A percentile compares a stretch with the other conserved stretches of the same genome.
Conservation (phyloP, 495 filamentous ascomycete species). For the Podospora pseudoanserina region DNA sequence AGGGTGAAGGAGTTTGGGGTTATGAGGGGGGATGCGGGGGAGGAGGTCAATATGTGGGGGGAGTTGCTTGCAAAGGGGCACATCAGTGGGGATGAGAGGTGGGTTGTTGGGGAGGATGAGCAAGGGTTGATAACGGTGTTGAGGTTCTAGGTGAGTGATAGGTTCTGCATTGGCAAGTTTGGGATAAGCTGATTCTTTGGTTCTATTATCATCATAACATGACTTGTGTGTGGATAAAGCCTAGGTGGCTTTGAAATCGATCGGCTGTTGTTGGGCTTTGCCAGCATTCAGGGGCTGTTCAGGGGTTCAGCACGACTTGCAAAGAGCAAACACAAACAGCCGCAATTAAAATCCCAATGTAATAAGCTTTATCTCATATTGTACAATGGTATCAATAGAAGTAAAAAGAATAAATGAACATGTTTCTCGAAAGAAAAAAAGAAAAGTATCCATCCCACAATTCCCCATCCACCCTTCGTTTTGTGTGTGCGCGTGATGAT, state of each 20-base stretch:
- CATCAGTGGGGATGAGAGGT: constrained; percentile 60
- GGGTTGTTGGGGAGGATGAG: constrained; percentile 58
- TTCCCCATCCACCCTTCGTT: background rate
- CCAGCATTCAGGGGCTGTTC: background rate
- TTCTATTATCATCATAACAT: no score
- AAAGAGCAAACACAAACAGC: no score
- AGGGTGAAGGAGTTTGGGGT: constrained; percentile 6
- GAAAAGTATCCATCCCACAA: background rate
- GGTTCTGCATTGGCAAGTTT: background rate
- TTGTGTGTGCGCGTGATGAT: background rate
- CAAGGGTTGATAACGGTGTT: constrained; percentile 52
- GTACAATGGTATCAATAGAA: background rate
- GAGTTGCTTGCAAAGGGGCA: constrained; percentile 53
- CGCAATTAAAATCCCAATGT: background rate
- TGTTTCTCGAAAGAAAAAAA: background rate
- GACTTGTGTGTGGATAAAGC: no score
- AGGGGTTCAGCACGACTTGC: background rate
- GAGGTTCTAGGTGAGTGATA: constrained; percentile 40
- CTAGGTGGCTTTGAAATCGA: no score
- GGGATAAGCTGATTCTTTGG: no score
- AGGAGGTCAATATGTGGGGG: constrained; percentile 46
- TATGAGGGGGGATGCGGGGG: constrained; percentile 29
- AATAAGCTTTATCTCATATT: background rate
- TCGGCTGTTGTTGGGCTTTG: background rate
- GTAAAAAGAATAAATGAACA: background rate